Conservation (phyloP, 805 yeast genomes). For the Candida germanica region DNA sequence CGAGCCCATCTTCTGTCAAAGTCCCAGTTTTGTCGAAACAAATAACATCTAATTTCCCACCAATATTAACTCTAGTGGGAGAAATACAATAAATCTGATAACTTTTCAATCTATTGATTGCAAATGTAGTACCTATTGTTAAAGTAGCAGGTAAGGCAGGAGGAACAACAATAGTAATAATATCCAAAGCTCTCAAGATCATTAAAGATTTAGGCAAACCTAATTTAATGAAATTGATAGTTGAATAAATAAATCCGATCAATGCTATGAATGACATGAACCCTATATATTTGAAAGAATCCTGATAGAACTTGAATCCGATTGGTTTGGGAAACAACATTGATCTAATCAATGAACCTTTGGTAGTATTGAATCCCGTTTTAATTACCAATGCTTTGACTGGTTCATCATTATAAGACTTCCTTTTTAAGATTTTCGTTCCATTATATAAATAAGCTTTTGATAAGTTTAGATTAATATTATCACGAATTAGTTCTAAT, state of each 20-base stretch:
- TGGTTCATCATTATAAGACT: constrained; percentile 67
- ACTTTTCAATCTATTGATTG: constrained; percentile 66
- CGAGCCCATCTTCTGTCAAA: constrained; percentile 93
- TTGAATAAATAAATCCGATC: constrained; percentile 79
- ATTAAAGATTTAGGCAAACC: constrained; percentile 70
- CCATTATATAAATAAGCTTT: constrained; percentile 83
- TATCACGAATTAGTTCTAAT: constrained; percentile 54
- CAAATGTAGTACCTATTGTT: constrained; percentile 94
- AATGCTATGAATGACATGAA: constrained; percentile 86
- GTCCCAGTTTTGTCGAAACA: constrained; percentile 99
- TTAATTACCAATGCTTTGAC: constrained; percentile 85
- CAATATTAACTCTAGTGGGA: constrained; percentile 93
- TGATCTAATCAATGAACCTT: constrained; percentile 89
- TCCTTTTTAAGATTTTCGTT: constrained; percentile 80
- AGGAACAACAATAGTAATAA: constrained; percentile 95
- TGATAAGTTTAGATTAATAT: constrained; percentile 63
- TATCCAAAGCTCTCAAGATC: constrained; percentile 84
- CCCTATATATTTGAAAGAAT: constrained; percentile 94
- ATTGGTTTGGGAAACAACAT: constrained; percentile 96
- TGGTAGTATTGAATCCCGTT: constrained; percentile 93
- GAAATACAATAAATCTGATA: constrained; percentile 80
- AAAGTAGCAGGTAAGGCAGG: constrained; percentile 98
- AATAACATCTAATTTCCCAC: constrained; percentile 85
- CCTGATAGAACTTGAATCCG: constrained; percentile 89
- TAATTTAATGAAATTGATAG: constrained; percentile 74